phyloP scores from a whole-genome alignment of 2,329 filamentous ascomycete species.

The Nothomitra cinnamomea region DNA sequence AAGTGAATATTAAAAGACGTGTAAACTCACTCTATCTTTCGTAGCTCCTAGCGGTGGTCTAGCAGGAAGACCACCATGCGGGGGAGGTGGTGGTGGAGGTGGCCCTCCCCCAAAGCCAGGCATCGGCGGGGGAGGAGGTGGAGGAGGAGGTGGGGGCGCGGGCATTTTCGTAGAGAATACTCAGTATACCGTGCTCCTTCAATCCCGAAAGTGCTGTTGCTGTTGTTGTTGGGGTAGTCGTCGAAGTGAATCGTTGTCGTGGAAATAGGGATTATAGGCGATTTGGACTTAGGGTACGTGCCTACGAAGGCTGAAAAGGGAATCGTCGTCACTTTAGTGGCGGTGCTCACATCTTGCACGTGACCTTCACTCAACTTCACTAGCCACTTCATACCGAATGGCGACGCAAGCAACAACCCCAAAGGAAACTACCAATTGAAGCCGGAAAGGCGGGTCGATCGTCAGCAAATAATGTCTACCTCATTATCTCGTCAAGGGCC shows the following conservation, averaged over 20 bases:
- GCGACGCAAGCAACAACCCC: not conserved
- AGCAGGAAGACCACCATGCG: constrained; percentile 38
- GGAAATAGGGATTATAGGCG: not conserved
- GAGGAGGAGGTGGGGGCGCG: constrained; percentile 49
- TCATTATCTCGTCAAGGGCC: constrained; percentile 16
- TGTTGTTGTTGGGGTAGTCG: not conserved
- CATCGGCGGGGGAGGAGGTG: constrained; percentile 45
- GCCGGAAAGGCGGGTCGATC: not conserved
- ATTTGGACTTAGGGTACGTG: not conserved
- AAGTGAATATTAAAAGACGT: constrained; percentile 4
- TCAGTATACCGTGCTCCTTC: constrained; percentile 18
- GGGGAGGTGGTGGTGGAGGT: constrained; percentile 41
- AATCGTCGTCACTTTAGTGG: too few species aligned
- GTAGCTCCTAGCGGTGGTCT: constrained; percentile 37
- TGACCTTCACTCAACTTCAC: constrained; percentile 2
- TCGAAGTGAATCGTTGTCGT: too few species aligned
- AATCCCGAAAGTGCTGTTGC: not conserved
- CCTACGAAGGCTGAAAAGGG: too few species aligned
- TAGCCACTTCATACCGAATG: not conserved
- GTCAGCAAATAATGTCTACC: constrained; percentile 23
- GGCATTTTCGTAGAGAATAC: constrained; percentile 25
- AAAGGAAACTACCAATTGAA: not conserved
- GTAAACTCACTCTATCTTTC: constrained; percentile 44
- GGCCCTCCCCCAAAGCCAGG: constrained; percentile 38
- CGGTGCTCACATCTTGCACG: too few species aligned